Evolutionary conservation across 257 asterid genomes (phyloP), one percentile per base, ranked within the genome.

Genomic region (Fraxinus cuspidata): DNA sequence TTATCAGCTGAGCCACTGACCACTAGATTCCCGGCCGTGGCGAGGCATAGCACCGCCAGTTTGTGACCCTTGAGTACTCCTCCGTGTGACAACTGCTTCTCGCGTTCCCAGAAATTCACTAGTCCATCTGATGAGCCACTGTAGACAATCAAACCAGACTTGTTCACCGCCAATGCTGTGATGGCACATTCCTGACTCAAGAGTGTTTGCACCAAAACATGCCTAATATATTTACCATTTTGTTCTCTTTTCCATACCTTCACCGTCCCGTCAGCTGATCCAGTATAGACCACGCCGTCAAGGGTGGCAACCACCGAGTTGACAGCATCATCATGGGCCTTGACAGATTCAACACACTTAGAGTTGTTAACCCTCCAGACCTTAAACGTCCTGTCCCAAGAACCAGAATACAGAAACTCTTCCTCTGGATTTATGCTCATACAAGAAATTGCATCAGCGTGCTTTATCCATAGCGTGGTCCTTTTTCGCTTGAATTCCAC

Each of bases 241-340:
- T 79, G 74, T 28, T 87, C 94, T 72, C 95, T 83, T 77, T 74
- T 85, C 97, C 97, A 92, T 0, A 87, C 93, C 74, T 92, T 92
- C 1, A 92, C 96, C 6, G 85, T 83, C 25, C 97, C 97, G 75
- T 92, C 97, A 0, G 97, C 97, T 0, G 97, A 92, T 0, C 96
- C 97, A 0, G 96, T 90, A 78, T 87, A 92, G 27, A 92, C 96
- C 47, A 88, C 72, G 3, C 92, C 93, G 8, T 83, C 92, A 0
- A 75, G 69, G 74, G 91, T 85, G 1, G 92, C 84, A 25, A 92
- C 96, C 1, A 92, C 91, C 0, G 92, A 83, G 71, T 92, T 92
- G 1, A 92, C 97, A 1, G 96, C 93, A 18, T 92, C 97, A 3
- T 92, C 95, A 68, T 92, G 97, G 18, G 97, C 97, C 84, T 84